Evolutionary conservation across 2,329 filamentous ascomycete genomes (phyloP).

Genomic region (Pyrenochaeta sp.): DNA sequence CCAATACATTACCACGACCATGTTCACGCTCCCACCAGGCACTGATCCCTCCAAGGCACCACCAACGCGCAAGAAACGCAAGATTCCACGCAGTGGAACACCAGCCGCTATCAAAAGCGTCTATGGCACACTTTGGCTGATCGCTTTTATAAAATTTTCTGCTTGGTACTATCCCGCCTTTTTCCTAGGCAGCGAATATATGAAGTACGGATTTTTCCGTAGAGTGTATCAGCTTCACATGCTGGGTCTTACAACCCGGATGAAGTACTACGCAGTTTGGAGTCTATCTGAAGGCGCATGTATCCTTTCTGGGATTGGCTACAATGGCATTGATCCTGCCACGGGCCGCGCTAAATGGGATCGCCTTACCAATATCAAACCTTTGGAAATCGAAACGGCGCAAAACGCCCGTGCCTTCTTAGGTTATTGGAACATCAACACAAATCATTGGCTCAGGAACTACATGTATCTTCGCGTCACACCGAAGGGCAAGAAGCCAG

Average conservation of each 20-base stretch:
- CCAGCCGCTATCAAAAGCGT: slow-evolving; percentile 82
- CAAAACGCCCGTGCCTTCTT: slow-evolving; percentile 95
- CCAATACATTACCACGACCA: slow-evolving; percentile 89
- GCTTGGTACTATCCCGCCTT: slow-evolving; percentile 70
- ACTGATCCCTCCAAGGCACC: slow-evolving; percentile 87
- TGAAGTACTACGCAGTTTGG: slow-evolving; percentile 99
- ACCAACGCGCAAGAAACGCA: slow-evolving; percentile 86
- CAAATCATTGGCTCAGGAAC: slow-evolving; percentile 94
- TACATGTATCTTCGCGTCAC: slow-evolving; percentile 96
- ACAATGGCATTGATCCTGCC: slow-evolving; percentile 86
- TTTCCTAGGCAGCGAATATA: slow-evolving; percentile 72
- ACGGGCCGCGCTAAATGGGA: slow-evolving; percentile 91
- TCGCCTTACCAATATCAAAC: slow-evolving; percentile 86
- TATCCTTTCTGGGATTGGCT: slow-evolving; percentile 91
- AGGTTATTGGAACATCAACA: slow-evolving; percentile 98
- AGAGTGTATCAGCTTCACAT: slow-evolving; percentile 84
- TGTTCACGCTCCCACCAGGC: slow-evolving; percentile 86
- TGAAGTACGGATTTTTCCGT: slow-evolving; percentile 72
- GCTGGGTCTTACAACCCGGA: slow-evolving; percentile 79
- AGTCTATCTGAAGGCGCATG: slow-evolving; percentile 91
- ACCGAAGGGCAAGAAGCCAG: slow-evolving; percentile 93
- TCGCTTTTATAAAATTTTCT: slow-evolving; percentile 77
- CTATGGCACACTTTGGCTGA: slow-evolving; percentile 79
- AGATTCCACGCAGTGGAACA: slow-evolving; percentile 88
- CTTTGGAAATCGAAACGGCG: slow-evolving; percentile 84